Base-by-base conservation (phyloP, 2,329 filamentous ascomycete genomes). In the Penicillium sp. region DNA sequence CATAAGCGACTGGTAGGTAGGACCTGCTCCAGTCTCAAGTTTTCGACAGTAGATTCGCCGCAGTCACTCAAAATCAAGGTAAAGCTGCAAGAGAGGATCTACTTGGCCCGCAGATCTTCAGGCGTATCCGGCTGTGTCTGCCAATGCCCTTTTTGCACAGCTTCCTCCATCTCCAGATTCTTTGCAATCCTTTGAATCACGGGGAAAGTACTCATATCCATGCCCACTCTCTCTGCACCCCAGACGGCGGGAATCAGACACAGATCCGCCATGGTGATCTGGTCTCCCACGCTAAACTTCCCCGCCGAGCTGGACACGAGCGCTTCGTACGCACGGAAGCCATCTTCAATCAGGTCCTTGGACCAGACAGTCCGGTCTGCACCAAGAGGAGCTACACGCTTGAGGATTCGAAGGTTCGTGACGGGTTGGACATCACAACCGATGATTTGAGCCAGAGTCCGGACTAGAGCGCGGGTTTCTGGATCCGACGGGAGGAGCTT, bases 341-440 rank as follows among this genome's bases (percentile, higher is more conserved):
- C 81, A 6, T 74, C 69, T 1, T 64, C 62, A 63, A 79, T 78
- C 5, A 80, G 64, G 45, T 75, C 72, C 36, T 66, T 67, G 29
- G 76, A 77, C 79, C 80, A 83, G 4, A 67, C 64, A 25, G 70
- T 70, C 1, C 71, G 67, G 42, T 70, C 72, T 1, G 65, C 68
- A 0, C 72, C 74, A 0, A 80, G 57, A 0, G 64, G 64, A 4
- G 70, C 68, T 2, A 83, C 68, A 0, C 72, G 70, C 40, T 74
- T 72, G 54, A 80, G 69, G 34, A 82, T 74, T 7, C 73, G 70
- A 13, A 79, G 61, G 55, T 83, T 83, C 1, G 81, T 82, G 1
- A 81, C 72, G 5, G 82, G 81, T 62, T 84, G 82, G 4, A 77
- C 71, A 52, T 85, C 82, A 27, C 71, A 69, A 5, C 73, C 72